These are phyloP conservation scores for Arctostaphylos glauca DNA, from an alignment of 148 eudicot species.

Conservation along the genomic window DNA sequence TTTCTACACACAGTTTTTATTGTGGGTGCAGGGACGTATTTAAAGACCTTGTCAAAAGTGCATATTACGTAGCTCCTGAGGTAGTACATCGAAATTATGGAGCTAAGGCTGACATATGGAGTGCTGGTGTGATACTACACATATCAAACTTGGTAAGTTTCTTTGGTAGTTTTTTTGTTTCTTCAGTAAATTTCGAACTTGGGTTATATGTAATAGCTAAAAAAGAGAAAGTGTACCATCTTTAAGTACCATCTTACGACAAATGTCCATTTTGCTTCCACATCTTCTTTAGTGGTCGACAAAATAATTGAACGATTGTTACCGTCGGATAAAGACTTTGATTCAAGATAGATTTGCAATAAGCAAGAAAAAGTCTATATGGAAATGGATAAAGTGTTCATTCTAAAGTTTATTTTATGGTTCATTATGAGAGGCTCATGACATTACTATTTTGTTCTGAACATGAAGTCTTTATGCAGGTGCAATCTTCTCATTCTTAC, in stretches of 20 bases:
- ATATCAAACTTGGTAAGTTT: slow-evolving; percentile 72
- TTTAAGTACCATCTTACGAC: background rate
- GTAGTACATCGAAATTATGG: slow-evolving; percentile 80
- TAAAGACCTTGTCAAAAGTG: slow-evolving; percentile 96
- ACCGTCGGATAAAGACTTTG: background rate
- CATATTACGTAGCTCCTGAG: slow-evolving; percentile 98
- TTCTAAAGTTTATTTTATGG: background rate
- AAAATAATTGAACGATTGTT: background rate
- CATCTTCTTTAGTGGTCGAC: background rate
- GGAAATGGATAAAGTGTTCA: background rate
- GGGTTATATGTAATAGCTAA: too few relatives aligned
- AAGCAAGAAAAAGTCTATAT: background rate
- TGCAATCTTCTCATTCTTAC: slow-evolving; percentile 9
- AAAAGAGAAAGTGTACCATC: background rate
- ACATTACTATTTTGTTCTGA: slow-evolving; percentile 3
- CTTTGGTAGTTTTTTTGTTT: background rate
- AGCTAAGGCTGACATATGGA: slow-evolving; percentile 95
- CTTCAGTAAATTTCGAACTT: too few relatives aligned
- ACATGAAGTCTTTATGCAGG: background rate
- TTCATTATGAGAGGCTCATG: background rate
- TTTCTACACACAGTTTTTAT: background rate
- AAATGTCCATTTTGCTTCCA: background rate
- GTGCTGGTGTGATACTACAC: slow-evolving; percentile 94
- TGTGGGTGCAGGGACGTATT: slow-evolving; percentile 63
- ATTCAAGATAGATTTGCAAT: background rate